Conservation (phyloP, 1,284 basidiomycete genomes). For the Microbotryum intermedium region DNA sequence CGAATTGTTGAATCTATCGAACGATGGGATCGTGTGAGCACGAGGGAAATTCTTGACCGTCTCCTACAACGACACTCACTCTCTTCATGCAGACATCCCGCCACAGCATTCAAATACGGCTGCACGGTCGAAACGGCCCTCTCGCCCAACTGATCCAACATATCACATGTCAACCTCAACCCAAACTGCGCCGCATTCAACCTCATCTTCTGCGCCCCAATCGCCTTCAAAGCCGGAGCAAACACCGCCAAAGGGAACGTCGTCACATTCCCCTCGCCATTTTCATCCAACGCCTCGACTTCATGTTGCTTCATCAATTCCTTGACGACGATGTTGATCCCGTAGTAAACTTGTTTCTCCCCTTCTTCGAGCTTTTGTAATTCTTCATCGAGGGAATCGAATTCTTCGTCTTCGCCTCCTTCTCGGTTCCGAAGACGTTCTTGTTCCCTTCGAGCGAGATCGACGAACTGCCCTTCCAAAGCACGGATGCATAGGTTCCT, state of each 20-base stretch:
- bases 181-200: slow-evolving; percentile 1
- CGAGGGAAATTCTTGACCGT: not conserved
- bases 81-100: not conserved
- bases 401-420: slow-evolving; percentile 1
- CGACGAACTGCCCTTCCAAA: slow-evolving; percentile 3
- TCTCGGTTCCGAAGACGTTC: not conserved
- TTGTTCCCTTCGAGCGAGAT: not conserved
- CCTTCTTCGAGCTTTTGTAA: not conserved
- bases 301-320: not conserved
- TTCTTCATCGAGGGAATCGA: not conserved
- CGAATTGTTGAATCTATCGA: not conserved
- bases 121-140: not conserved
- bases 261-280: no score
- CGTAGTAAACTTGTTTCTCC: not conserved
- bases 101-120: not conserved
- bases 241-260: slow-evolving; percentile 1
- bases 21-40: not conserved
- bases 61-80: not conserved
- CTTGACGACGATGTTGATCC: not conserved
- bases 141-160: not conserved
- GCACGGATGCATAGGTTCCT: slow-evolving; percentile 1
- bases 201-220: not conserved
- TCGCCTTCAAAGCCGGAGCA: slow-evolving; percentile 1
- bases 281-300: not conserved
- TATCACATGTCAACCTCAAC: slow-evolving; percentile 3